A percentile compares a stretch with the other conserved stretches of the same genome.
Conservation (phyloP, 495 filamentous ascomycete genomes). For the Penicillium steckii region DNA sequence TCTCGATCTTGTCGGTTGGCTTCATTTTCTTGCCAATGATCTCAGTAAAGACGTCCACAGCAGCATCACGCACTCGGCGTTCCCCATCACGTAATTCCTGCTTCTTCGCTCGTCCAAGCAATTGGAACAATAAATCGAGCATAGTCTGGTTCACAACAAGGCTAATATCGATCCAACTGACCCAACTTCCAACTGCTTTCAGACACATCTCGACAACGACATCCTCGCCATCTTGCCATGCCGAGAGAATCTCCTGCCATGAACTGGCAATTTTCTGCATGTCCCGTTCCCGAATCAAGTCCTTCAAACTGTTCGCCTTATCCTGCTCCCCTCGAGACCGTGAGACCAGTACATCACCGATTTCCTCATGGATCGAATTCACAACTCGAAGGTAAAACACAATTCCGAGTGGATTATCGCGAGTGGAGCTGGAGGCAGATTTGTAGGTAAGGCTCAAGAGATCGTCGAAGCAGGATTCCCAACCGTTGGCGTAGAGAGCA, state of each 20-base stretch:
- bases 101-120: slow-evolving; percentile 60
- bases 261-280: slow-evolving; percentile 79
- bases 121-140: slow-evolving; percentile 78
- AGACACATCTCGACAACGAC: slow-evolving; percentile 80
- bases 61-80: slow-evolving; percentile 78
- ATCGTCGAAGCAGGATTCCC: slow-evolving; percentile 87
- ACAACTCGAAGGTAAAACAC: slow-evolving; percentile 86
- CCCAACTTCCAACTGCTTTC: slow-evolving; percentile 88
- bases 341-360: slow-evolving; percentile 85
- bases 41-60: slow-evolving; percentile 90
- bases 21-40: slow-evolving; percentile 99
- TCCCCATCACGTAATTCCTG: slow-evolving; percentile 51
- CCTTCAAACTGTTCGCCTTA: slow-evolving; percentile 81
- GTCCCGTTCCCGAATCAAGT: slow-evolving; percentile 79
- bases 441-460: slow-evolving; percentile 65
- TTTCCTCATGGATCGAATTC: slow-evolving; percentile 90
- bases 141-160: slow-evolving; percentile 87
- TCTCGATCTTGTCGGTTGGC: slow-evolving; percentile 82
- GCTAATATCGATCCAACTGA: slow-evolving; percentile 95
- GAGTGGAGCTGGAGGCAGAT: slow-evolving; percentile 43
- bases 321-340: slow-evolving; percentile 72
- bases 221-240: slow-evolving; percentile 74
- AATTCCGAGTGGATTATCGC: slow-evolving; percentile 72
- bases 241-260: slow-evolving; percentile 86
- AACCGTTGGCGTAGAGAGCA: slow-evolving; percentile 75